These are phyloP conservation scores for Hygrophorus russula DNA, from an alignment of 768 basidiomycete genomes.

Conservation along the genomic window DNA sequence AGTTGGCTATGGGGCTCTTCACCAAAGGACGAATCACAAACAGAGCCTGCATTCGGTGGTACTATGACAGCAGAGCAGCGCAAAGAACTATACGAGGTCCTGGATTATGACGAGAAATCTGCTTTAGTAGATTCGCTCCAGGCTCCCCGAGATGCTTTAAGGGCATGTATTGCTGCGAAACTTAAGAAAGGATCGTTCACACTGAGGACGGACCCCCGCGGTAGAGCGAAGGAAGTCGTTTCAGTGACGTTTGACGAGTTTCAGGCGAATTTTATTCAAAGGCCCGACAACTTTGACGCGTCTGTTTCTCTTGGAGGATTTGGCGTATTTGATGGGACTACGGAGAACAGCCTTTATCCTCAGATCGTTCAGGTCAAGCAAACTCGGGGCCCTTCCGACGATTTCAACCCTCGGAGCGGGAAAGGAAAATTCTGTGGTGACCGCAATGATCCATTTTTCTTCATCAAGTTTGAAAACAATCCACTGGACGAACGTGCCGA, in stretches of 20 bases:
- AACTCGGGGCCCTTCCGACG: neutral
- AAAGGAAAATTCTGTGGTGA: conserved; percentile 14
- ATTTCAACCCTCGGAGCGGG: conserved; percentile 9
- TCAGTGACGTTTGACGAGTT: conserved; percentile 84
- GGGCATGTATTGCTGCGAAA: conserved; percentile 60
- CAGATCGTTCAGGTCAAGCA: conserved; percentile 77
- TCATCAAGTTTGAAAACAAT: conserved; percentile 82
- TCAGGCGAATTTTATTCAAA: conserved; percentile 71
- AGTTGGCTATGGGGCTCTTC: conserved; percentile 81
- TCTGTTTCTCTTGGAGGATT: conserved; percentile 79
- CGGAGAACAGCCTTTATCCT: conserved; percentile 63
- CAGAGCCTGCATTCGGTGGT: conserved; percentile 49
- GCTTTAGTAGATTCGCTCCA: conserved; percentile 61
- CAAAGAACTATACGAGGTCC: conserved; percentile 77
- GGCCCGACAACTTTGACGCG: conserved; percentile 79
- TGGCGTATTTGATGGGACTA: conserved; percentile 88
- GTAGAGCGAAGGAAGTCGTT: conserved; percentile 55
- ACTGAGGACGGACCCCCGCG: conserved; percentile 66
- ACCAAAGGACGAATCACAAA: conserved; percentile 21
- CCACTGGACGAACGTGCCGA: conserved; percentile 90
- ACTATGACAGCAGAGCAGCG: conserved; percentile 85
- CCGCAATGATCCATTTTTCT: conserved; percentile 64
- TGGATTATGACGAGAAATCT: conserved; percentile 87
- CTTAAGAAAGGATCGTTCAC: conserved; percentile 85
- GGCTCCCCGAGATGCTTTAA: conserved; percentile 69